phyloP scores from a whole-genome alignment of 1,139 yeast genomes.

The Entelexis sorbosivorans region DNA sequence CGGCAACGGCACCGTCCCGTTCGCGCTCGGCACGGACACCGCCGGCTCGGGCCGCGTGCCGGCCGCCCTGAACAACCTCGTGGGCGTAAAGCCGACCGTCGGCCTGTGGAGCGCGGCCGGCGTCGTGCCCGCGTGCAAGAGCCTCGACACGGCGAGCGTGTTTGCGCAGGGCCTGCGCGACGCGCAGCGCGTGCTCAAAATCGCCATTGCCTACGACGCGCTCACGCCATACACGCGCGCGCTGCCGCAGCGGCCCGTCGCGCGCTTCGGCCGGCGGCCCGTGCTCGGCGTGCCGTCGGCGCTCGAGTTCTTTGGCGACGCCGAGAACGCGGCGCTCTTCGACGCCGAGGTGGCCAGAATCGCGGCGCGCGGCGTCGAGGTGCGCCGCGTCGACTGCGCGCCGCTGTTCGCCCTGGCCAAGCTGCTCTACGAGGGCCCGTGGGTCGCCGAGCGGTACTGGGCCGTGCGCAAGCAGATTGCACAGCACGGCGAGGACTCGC shows the following conservation, averaged over 20 bases:
- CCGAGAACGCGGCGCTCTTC: slow-evolving; percentile 61
- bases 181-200: slow-evolving; percentile 49
- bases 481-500: slow-evolving; percentile 46
- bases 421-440: slow-evolving; percentile 91
- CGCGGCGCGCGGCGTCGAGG: slow-evolving; percentile 43
- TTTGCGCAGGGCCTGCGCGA: slow-evolving; percentile 68
- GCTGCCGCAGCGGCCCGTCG: slow-evolving; percentile 55
- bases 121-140: slow-evolving; percentile 95
- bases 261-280: slow-evolving; percentile 49
- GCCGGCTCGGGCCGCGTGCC: slow-evolving; percentile 99
- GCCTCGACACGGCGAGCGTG: slow-evolving; percentile 83
- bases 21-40: slow-evolving; percentile 89
- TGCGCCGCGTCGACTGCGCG: slow-evolving; percentile 55
- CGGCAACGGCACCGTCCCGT: slow-evolving; percentile 76
- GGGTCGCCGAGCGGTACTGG: slow-evolving; percentile 92
- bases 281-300: slow-evolving; percentile 67
- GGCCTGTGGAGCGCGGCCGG: slow-evolving; percentile 79
- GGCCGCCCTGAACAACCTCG: slow-evolving; percentile 82
- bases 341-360: slow-evolving; percentile 50
- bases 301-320: slow-evolving; percentile 61
- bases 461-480: slow-evolving; percentile 66
- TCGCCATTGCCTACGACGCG: slow-evolving; percentile 51
- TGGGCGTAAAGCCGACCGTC: slow-evolving; percentile 85
- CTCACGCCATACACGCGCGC: slow-evolving; percentile 74
- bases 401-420: slow-evolving; percentile 74